A percentile compares a stretch with the other conserved stretches of the same genome.
These are phyloP conservation scores for Vitis hybrid DNA, from an alignment of 177 flowering plant species.

Conservation along the genomic window DNA sequence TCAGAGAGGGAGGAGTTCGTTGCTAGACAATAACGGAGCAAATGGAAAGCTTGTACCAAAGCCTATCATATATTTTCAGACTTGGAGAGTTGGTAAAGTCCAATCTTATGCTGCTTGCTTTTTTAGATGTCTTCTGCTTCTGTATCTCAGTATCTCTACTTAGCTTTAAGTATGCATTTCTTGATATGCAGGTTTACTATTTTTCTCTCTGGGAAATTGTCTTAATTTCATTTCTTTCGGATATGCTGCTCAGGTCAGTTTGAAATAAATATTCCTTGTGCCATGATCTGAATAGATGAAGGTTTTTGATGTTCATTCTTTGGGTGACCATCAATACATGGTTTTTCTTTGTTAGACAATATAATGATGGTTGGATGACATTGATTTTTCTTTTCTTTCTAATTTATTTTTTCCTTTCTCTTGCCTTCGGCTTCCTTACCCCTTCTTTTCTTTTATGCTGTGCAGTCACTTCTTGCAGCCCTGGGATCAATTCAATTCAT, in stretches of 20 bases:
- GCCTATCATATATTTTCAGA: conserved; percentile 82
- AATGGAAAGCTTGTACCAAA: conserved; percentile 57
- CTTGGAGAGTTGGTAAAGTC: conserved; percentile 88
- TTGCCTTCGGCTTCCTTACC: background rate
- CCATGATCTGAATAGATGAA: background rate
- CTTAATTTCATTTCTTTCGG: conserved; percentile 96
- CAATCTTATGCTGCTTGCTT: conserved; percentile 9
- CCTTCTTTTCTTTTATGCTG: conserved; percentile 5
- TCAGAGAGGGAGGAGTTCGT: conserved; percentile 75
- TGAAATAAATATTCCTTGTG: background rate
- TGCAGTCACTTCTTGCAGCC: conserved; percentile 98
- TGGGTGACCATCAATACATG: background rate
- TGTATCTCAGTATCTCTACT: background rate
- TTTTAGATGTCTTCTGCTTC: background rate
- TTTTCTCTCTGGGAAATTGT: conserved; percentile 90
- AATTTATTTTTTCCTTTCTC: background rate
- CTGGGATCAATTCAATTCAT: conserved; percentile 94
- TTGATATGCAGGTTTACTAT: conserved; percentile 63
- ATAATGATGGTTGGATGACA: background rate
- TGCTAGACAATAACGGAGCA: conserved; percentile 51
- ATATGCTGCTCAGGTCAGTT: conserved; percentile 98
- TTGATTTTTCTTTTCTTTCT: background rate
- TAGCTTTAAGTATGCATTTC: background rate
- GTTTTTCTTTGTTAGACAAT: background rate
- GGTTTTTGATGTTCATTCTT: background rate